Evolutionary conservation across 306 rosid genomes (phyloP).

Genomic region (Crotalaria pallida): DNA sequence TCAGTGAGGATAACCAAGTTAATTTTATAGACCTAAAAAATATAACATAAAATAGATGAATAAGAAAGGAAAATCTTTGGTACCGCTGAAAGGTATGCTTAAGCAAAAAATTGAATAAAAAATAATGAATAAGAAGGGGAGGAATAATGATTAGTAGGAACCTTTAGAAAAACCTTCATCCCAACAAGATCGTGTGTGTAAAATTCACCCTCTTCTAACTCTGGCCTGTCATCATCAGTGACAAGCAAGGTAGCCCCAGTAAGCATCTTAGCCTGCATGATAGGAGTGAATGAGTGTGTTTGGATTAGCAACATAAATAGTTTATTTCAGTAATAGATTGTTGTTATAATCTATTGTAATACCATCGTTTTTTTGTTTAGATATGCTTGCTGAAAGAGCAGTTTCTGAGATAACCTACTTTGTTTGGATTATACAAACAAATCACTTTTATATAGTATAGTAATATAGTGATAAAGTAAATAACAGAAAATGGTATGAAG

Average conservation of each 20-base stretch:
- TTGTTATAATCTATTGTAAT: too few species aligned
- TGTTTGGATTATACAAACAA: too few species aligned
- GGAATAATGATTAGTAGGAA: slow-evolving; percentile 13
- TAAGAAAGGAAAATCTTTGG: background rate
- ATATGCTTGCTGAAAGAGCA: too few species aligned
- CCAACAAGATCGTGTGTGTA: slow-evolving; percentile 87
- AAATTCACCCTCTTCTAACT: slow-evolving; percentile 79
- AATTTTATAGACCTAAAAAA: background rate
- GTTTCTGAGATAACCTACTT: too few species aligned
- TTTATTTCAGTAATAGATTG: too few species aligned
- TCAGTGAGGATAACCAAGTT: slow-evolving; percentile 13
- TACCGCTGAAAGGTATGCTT: background rate
- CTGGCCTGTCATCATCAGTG: slow-evolving; percentile 78
- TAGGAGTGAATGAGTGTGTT: too few species aligned
- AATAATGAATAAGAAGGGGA: background rate
- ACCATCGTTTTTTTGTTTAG: too few species aligned
- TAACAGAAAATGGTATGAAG: too few species aligned
- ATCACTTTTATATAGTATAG: too few species aligned
- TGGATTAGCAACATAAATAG: too few species aligned
- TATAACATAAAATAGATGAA: background rate
- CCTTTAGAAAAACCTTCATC: slow-evolving; percentile 85
- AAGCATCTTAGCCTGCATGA: slow-evolving; percentile 76
- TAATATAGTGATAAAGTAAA: too few species aligned
- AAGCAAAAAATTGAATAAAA: background rate
- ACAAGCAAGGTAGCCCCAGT: slow-evolving; percentile 83